Base-by-base conservation (phyloP, 2,329 filamentous ascomycete genomes). In the Blumeria hordei region DNA sequence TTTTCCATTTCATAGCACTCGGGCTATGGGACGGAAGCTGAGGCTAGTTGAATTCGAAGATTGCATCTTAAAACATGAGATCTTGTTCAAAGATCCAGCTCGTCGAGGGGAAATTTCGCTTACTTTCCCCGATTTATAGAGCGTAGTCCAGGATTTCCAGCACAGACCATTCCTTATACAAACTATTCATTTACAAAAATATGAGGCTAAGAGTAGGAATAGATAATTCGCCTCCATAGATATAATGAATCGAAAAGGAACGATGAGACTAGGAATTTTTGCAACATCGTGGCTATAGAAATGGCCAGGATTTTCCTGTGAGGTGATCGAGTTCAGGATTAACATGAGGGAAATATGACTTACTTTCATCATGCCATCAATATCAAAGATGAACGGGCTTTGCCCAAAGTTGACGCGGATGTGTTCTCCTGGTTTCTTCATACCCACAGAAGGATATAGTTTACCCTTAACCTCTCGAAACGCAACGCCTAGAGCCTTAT, bases 301-400 rank as follows among this genome's bases (percentile, higher is more conserved):
- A 28, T 28, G 21, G 21, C 21, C 21, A 28, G 21, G 36, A 36
- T 49, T 53, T 47, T 34, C 21, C 33, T 36, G 41, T 16, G 37
- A 18, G 41, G 52, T 21, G 33, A 39, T 39, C 52, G 49, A 47
- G 11, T 43, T n/a, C 21, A 28, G 21, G 21, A 28, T 47, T 14
- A 28, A 28, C n/a, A 47, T 8, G 18, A 54, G 43, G 58, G 57
- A 57, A 43, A 55, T 55, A 37, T 54, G 55, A 69, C 75, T 63
- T 74, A 85, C 85, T 71, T 75, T 76, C 71, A 94, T 82, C 74
- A 92, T 77, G 57, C 77, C 76, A 67, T 95, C 86, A 61, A 98
- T 96, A 66, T 95, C 85, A 69, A 83, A 98, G 47, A 86, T 75
- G 67, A 96, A 96, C 3, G 84, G 83, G 54, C 75, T 76, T 67